Base-by-base conservation (phyloP, 1,284 basidiomycete species). In the Trametes sp. region DNA sequence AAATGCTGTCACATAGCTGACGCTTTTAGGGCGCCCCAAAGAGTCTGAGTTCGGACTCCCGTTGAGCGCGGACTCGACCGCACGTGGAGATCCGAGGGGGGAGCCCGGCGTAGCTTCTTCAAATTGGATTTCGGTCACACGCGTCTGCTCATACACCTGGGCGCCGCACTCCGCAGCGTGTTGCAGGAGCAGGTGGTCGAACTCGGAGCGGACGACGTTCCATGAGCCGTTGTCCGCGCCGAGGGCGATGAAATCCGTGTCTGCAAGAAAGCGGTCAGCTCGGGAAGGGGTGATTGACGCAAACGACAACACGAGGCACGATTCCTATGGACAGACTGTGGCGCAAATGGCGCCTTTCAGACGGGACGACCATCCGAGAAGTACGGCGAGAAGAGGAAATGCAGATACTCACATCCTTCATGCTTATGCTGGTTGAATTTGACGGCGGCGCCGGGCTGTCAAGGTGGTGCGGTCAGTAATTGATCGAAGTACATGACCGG, bases 151-250 rank as follows among this genome's bases (percentile, higher is more conserved):
- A 65, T 78, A 80, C 24, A 80, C 76, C 5, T 68, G 65, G 2
- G 68, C 76, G 29, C 80, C 80, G 52, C 60, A 71, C 10, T 64
- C 56, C 6, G 70, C 69, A 3, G 80, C 78, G 61, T 81, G 80
- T 13, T 76, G 67, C 41, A 81, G 71, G 21, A 81, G 75, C 10
- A 81, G 65, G 16, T 78, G 68, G 69, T 81, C 80, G 48, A 79
- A 80, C 62, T 81, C 76, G 36, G 80, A 74, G 36, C 80, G 78
- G 38, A 77, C 74, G 65, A 80, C 78, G 68, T 80, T 80, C 79
- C 78, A 81, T 1, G 78, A 69, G 49, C 68, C 72, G 63, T 78
- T 79, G 19, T 71, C 59, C 13, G 71, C 72, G 36, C 78, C 79
- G 35, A 79, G 70, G 2, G 77, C 77, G 55, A 80, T 70, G 57